Conservation (phyloP, 78 protist genomes). For the Dictyostelium firmibasis region DNA sequence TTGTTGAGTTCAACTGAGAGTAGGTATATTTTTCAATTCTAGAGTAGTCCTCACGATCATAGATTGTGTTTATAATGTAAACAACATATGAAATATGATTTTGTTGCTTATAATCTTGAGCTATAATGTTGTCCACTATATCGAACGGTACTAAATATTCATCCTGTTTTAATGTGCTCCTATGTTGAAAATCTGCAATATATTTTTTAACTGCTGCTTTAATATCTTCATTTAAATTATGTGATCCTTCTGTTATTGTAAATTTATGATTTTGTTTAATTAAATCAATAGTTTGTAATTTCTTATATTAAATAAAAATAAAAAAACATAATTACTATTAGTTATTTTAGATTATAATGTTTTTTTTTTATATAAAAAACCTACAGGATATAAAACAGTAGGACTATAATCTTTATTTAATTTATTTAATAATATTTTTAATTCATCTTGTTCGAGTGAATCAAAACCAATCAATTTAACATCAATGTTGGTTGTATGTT, state of each 20-base stretch:
- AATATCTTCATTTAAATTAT: conserved; percentile 1
- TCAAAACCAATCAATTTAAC: conserved; percentile 39
- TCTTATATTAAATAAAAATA: no score
- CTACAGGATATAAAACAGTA: conserved; percentile 19
- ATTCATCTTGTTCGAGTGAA: conserved; percentile 4
- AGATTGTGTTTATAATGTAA: conserved; percentile 6
- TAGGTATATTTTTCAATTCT: background rate
- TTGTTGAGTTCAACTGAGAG: background rate
- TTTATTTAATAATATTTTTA: conserved; percentile 20
- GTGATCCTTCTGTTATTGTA: background rate
- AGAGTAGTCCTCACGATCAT: background rate
- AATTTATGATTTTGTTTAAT: conserved; percentile 60
- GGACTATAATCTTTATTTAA: conserved; percentile 44
- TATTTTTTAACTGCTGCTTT: background rate
- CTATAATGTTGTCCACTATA: background rate
- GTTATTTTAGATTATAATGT: background rate
- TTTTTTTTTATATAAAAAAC: background rate
- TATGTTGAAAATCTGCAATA: background rate
- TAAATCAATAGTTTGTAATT: conserved; percentile 2
- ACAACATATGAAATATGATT: background rate
- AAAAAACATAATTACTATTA: background rate
- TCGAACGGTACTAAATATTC: background rate
- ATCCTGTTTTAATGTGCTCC: background rate
- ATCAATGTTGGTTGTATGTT: conserved; percentile 50
- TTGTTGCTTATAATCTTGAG: background rate